Evolutionary conservation across 2,329 filamentous ascomycete species (phyloP), one percentile per base, ranked within the genome.

Genomic region (Calonectria leucothoes): DNA sequence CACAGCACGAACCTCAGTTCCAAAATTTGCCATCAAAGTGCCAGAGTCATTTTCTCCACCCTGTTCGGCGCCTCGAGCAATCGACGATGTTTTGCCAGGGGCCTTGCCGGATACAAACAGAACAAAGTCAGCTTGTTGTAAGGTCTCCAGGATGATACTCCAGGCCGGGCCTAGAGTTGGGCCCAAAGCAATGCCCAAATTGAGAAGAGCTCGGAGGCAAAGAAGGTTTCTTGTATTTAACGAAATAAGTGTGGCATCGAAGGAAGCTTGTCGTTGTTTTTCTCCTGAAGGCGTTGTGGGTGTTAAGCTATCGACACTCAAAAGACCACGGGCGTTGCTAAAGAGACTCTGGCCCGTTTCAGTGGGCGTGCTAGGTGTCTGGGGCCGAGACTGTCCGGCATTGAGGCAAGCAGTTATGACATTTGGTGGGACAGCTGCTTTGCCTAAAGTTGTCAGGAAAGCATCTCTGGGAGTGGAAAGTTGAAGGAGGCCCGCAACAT

Each of bases 81-180:
- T 85, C 1, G 89, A 85, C 7, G 89, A 86, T 2, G 89, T 88
- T 68, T 88, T 87, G 0, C 88, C 89, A 0, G 89, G 86, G 6
- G 87, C 82, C 77, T 91, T 91, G 14, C 89, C 89, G 17, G 89
- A 91, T 14, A 91, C 89, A 69, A 93, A 94, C 31, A 98, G 89
- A 5, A 98, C 93, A 75, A 98, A 92, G 79, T 98, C 97, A 3
- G 96, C 96, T 83, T 98, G 95, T 80, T 98, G 95, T 10, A 99
- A 86, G 0, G 96, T 98, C 80, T 98, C 96, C 1, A 99, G 89
- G 20, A 99, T 89, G 71, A 99, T 98, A 1, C 92, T 93, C 94
- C 97, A 99, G 0, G 96, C 94, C 17, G 90, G 88, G 42, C 94
- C 93, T 0, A 99, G 88, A 0, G 95, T 98, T 4, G 97, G 95